A percentile compares a stretch with the other conserved stretches of the same genome.
These are phyloP conservation scores for Panellus pusillus DNA, from an alignment of 768 basidiomycete species.

Conservation along the genomic window DNA sequence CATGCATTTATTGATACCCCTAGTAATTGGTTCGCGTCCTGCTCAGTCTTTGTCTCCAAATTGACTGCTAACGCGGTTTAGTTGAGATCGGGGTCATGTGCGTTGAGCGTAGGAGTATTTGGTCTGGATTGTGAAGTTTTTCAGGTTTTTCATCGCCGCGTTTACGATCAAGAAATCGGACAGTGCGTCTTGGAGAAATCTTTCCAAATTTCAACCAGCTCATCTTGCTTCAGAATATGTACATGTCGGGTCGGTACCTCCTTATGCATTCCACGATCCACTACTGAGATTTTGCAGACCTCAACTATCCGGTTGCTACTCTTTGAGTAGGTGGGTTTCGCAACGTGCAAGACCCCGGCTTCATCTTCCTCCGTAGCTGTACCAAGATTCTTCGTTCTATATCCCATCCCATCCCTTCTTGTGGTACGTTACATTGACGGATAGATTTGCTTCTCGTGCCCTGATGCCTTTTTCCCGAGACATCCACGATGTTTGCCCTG, in stretches of 20 bases:
- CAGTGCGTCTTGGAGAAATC: neutral
- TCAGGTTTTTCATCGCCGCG: slow-evolving; percentile 6
- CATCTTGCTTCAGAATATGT: slow-evolving; percentile 1
- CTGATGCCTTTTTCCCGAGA: neutral
- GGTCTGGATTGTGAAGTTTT: neutral
- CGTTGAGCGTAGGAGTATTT: neutral
- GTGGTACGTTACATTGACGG: neutral
- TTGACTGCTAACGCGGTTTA: neutral
- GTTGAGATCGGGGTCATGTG: slow-evolving; percentile 9
- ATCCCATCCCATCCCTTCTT: slow-evolving; percentile 5
- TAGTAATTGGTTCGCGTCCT: neutral
- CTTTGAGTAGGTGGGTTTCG: neutral
- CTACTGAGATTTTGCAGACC: neutral
- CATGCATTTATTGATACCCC: slow-evolving; percentile 7
- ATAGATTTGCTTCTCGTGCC: neutral
- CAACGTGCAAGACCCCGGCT: no score
- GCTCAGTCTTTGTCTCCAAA: neutral
- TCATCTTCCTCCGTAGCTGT: neutral
- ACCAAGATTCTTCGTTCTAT: slow-evolving; percentile 1
- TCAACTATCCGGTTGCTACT: slow-evolving; percentile 4
- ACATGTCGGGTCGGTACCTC: neutral
- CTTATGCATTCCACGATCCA: no score
- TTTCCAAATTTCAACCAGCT: neutral
- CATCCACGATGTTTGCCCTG: slow-evolving; percentile 9
- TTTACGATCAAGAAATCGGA: neutral